Percentiles rank a stretch among this genome's conserved stretches.
phyloP scores from a whole-genome alignment of 2,329 filamentous ascomycete species.

The Fusarium buharicum region DNA sequence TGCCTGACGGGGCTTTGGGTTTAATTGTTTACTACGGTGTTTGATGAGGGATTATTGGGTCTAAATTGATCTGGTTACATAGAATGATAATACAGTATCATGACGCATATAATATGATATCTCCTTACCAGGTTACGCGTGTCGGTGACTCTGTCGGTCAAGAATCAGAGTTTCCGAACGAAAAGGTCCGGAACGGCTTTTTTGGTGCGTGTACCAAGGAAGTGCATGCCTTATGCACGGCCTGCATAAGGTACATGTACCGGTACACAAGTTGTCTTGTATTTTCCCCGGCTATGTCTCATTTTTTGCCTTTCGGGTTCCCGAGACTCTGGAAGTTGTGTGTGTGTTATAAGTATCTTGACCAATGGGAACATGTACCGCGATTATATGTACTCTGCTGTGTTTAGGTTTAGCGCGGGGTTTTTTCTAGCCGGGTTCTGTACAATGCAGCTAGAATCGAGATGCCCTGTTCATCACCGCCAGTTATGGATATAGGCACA shows the following conservation, averaged over 20 bases:
- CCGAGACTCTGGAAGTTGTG: slow-evolving; percentile 21
- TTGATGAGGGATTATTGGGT: slow-evolving; percentile 29
- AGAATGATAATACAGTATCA: not conserved
- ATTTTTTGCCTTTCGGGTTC: slow-evolving; percentile 10
- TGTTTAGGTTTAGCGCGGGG: slow-evolving; percentile 34
- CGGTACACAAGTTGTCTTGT: not conserved
- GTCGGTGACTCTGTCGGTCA: slow-evolving; percentile 33
- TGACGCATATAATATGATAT: slow-evolving; percentile 15
- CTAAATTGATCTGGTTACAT: not conserved
- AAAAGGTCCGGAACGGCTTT: slow-evolving; percentile 12
- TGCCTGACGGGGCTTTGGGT: slow-evolving; percentile 29
- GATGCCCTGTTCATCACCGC: slow-evolving; percentile 27
- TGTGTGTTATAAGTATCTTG: not conserved
- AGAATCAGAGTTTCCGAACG: not conserved
- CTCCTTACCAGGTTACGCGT: not conserved
- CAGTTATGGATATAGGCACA: slow-evolving; percentile 6
- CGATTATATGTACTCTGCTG: not conserved
- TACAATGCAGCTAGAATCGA: slow-evolving; percentile 6
- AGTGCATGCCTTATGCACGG: not conserved
- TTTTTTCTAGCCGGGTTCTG: not conserved
- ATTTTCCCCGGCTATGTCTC: not conserved
- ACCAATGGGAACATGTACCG: slow-evolving; percentile 27
- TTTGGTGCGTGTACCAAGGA: not conserved
- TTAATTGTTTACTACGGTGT: slow-evolving; percentile 2
- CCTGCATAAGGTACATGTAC: not conserved